Percentiles rank a stretch among this genome's conserved stretches.
Conservation (phyloP, 164 flowering plant species). For the Litsea cubeba region DNA sequence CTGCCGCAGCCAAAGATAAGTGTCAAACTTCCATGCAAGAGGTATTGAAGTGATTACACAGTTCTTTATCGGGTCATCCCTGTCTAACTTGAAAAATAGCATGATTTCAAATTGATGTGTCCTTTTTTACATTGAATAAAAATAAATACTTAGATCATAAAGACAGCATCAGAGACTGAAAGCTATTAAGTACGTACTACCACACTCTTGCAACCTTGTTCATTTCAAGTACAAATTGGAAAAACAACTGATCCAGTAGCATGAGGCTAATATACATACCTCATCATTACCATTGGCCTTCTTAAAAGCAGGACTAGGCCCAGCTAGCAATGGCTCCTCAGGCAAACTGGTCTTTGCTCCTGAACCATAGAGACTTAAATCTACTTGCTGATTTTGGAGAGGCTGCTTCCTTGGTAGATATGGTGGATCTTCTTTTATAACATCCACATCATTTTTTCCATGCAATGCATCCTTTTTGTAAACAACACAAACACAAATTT, state of each 20-base stretch:
- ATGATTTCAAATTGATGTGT: neutral
- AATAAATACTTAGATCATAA: neutral
- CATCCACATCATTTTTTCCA: neutral
- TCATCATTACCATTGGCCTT: constrained; percentile 8
- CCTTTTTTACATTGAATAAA: neutral
- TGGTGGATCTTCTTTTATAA: neutral
- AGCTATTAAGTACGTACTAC: neutral
- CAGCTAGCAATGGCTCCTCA: constrained; percentile 1
- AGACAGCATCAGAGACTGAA: neutral
- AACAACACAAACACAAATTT: neutral
- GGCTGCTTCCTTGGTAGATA: neutral
- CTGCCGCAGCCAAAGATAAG: neutral
- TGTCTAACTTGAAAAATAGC: neutral
- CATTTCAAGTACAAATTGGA: neutral
- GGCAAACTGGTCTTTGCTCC: neutral
- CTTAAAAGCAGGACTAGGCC: neutral
- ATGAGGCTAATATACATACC: neutral
- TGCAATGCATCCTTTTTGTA: neutral
- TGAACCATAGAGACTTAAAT: neutral
- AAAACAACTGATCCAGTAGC: neutral
- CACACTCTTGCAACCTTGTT: neutral
- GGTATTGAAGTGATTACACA: neutral
- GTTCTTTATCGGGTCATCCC: too few relatives aligned
- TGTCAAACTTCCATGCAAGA: neutral
- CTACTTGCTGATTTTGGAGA: constrained; percentile 1